Evolutionary conservation across 1,284 basidiomycete genomes (phyloP).

Genomic region (Pseudozyma pruni): DNA sequence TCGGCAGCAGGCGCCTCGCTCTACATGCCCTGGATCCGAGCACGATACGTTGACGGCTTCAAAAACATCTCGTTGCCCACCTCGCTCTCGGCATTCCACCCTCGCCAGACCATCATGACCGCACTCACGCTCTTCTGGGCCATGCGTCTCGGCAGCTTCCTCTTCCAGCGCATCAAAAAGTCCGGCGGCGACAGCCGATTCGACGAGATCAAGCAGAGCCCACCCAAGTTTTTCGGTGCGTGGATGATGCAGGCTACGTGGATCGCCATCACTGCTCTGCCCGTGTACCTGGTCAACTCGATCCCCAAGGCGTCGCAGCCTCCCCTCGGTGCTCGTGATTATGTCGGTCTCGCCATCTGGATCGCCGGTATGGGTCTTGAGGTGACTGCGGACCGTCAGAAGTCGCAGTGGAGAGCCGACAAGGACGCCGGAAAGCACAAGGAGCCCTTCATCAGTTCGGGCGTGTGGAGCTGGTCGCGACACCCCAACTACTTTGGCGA

Average conservation of each 20-base stretch:
- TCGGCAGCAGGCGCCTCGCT: constrained; percentile 75
- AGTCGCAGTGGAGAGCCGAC: constrained; percentile 75
- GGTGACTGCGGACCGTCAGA: constrained; percentile 74
- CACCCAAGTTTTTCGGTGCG: constrained; percentile 74
- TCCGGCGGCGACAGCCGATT: constrained; percentile 76
- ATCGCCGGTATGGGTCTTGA: constrained; percentile 64
- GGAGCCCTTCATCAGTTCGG: constrained; percentile 78
- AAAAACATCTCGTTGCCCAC: constrained; percentile 40
- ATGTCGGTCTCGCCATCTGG: constrained; percentile 74
- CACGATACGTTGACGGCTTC: constrained; percentile 44
- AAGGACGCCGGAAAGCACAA: constrained; percentile 78
- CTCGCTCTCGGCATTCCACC: constrained; percentile 71
- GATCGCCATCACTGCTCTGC: constrained; percentile 76
- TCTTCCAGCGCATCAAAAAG: constrained; percentile 73
- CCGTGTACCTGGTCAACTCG: constrained; percentile 72
- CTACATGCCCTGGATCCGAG: constrained; percentile 70
- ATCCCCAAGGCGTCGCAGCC: constrained; percentile 74
- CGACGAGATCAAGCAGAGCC: constrained; percentile 76
- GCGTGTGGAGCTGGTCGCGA: constrained; percentile 78
- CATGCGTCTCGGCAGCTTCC: constrained; percentile 75
- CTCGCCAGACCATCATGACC: constrained; percentile 74
- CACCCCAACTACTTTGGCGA: constrained; percentile 86
- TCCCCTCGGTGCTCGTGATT: constrained; percentile 74
- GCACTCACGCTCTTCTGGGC: constrained; percentile 75
- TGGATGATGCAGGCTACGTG: constrained; percentile 83